Evolutionary conservation across 1,284 basidiomycete genomes (phyloP), one percentile per base, ranked within the genome.

Genomic region (Cryptococcus maquisensis): DNA sequence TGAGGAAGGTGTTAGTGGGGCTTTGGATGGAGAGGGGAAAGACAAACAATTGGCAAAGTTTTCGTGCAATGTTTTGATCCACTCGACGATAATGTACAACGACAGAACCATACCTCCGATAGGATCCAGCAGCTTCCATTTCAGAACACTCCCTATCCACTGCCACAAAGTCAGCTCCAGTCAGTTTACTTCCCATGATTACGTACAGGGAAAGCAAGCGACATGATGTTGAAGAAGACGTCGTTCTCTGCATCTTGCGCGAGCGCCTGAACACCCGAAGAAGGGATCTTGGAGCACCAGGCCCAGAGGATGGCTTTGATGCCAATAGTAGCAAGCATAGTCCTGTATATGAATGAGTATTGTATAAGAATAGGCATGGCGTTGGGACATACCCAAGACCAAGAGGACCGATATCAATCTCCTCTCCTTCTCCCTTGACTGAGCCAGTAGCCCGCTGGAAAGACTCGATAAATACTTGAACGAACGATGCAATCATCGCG

Each of bases 231-330:
- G 69, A 82, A 79, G 41, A 79, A 78, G 12, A 77, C 75, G 56
- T 81, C 81, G 62, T 81, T 81, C 64, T 81, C 77, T 8, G 80
- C 80, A 59, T 81, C 80, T 55, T 78, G 77, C 2, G 77, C 76
- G 3, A 78, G 66, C 32, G 78, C 73, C 65, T 73, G 73, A 2
- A 74, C 70, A 4, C 71, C 71, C 1, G 74, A 74, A 0, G 72
- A 73, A 2, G 72, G 72, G 32, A 75, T 75, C 4, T 62, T 56
- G 21, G 73, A 67, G 51, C 74, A 76, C 74, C 75, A 77, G 2
- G 69, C 48, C 73, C 73, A 78, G 67, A 82, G 72, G 44, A 79
- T 61, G 2, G 68, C 59, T 65, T 83, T 83, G 64, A 81, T 71
- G 6, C 72, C 73, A 41, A 83, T 81, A 0, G 81, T 83, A 0